Conservation (phyloP, 2,329 filamentous ascomycete genomes). For the Xylariomycetidae sp. region DNA sequence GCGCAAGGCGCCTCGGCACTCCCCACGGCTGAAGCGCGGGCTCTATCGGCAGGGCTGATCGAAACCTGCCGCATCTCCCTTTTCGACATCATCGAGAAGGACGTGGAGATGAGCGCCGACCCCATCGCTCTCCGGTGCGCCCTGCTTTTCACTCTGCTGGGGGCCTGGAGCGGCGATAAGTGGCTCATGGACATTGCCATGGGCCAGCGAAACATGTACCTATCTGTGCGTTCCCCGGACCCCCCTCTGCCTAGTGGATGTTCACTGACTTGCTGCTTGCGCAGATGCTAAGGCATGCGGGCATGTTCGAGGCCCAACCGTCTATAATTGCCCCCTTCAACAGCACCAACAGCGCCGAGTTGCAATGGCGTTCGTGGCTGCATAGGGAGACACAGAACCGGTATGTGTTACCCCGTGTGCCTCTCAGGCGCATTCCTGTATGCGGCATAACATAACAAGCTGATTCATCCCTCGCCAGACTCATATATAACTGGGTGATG, state of each 20-base stretch:
- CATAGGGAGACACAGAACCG: constrained; percentile 58
- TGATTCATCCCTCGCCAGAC: constrained; percentile 32
- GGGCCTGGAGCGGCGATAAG: constrained; percentile 69
- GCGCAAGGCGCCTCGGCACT: constrained; percentile 64
- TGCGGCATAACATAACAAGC: background rate
- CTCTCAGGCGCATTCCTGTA: constrained; percentile 8
- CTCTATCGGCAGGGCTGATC: constrained; percentile 59
- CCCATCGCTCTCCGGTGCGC: constrained; percentile 59
- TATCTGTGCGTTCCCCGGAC: constrained; percentile 40
- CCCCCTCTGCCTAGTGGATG: background rate
- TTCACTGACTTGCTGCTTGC: constrained; percentile 5
- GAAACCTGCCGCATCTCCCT: constrained; percentile 68
- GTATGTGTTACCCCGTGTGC: constrained; percentile 38
- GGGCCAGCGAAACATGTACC: constrained; percentile 68
- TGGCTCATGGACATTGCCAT: constrained; percentile 74
- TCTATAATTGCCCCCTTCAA: constrained; percentile 38
- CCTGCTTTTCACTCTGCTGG: constrained; percentile 60
- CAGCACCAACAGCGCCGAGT: constrained; percentile 38
- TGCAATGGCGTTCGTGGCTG: constrained; percentile 58
- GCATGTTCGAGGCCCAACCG: constrained; percentile 52
- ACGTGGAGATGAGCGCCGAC: constrained; percentile 62
- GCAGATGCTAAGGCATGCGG: constrained; percentile 63
- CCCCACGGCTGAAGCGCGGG: constrained; percentile 57
- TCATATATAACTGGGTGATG: constrained; percentile 73
- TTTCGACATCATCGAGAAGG: constrained; percentile 66